Conservation (phyloP, 495 filamentous ascomycete species). For the Neurospora terricola region DNA sequence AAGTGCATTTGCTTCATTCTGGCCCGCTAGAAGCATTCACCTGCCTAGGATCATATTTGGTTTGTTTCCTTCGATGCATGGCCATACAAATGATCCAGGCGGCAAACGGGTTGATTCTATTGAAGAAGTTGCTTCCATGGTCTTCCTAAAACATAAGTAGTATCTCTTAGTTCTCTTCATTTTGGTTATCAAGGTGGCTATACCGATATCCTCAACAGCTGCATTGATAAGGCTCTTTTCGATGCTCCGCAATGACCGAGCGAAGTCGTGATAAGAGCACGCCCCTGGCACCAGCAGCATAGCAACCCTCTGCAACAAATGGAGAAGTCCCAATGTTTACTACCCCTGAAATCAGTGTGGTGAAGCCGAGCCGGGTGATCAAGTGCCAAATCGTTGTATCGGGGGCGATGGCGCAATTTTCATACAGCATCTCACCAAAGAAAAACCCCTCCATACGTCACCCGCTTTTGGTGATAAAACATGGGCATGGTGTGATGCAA, state of each 20-base stretch:
- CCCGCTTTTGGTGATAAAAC: neutral
- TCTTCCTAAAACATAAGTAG: no score
- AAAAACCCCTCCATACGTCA: neutral
- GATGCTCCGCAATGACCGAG: neutral
- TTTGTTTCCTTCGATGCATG: neutral
- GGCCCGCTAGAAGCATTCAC: neutral
- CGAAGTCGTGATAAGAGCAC: neutral
- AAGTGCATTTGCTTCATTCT: neutral
- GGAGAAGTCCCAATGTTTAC: neutral
- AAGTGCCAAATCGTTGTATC: neutral
- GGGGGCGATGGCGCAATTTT: constrained; percentile 5
- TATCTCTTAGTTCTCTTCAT: neutral
- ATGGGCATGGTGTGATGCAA: neutral
- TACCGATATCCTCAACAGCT: neutral
- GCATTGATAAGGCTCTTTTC: neutral
- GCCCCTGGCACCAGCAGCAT: neutral
- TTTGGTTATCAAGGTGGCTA: neutral
- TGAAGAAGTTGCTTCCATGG: no score
- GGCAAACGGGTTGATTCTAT: neutral
- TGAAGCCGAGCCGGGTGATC: neutral
- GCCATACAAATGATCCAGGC: neutral
- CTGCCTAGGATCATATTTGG: neutral
- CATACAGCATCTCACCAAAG: neutral
- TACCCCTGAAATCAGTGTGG: neutral
- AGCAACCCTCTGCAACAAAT: neutral